Evolutionary conservation across 2,329 filamentous ascomycete genomes (phyloP), one percentile per base, ranked within the genome.

Genomic region (Biscogniauxia sp.): DNA sequence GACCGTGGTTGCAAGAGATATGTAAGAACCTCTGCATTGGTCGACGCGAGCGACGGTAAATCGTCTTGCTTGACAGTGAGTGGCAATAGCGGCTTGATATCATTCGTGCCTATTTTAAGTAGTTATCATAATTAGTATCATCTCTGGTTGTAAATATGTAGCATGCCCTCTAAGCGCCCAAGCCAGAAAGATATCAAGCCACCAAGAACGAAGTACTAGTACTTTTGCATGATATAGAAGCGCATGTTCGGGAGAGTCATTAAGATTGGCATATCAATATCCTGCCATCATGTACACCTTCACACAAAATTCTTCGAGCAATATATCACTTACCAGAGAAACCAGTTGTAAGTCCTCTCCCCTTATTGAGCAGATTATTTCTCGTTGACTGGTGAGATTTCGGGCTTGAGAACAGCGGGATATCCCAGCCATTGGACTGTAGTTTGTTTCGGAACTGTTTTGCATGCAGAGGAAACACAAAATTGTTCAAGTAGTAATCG

Each of bases 401-500:
- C 1, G 68, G 62, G 5, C 64, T 60, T 0, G 73, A 67, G 20
- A 78, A 77, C 0, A 85, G 67, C 0, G 86, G 85, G 1, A 91
- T 76, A 64, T 91, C 88, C 88, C 88, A 92, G 0, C 85, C 87
- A 0, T 85, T 89, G 0, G 85, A 82, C 37, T 87, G 84, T 0
- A 91, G 72, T 62, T 90, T 91, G 9, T 81, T 69, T 0, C 77
- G 76, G 63, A 90, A 91, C 55, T 90, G 83, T 52, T 86, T 88
- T 0, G 87, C 86, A 61, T 90, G 82, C 0, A 74, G 74, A 0
- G 88, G 86, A 57, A 91, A 91, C 0, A 90, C 86, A 58, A 88
- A 84, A 1, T 81, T 82, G 56, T 86, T 85, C 37, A 89, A 61
- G 62, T 82, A 91, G 61, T 86, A 84, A 55, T 91, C 82, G 0